Conservation (phyloP, 2,329 filamentous ascomycete species). For the Sporothrix mexicana region DNA sequence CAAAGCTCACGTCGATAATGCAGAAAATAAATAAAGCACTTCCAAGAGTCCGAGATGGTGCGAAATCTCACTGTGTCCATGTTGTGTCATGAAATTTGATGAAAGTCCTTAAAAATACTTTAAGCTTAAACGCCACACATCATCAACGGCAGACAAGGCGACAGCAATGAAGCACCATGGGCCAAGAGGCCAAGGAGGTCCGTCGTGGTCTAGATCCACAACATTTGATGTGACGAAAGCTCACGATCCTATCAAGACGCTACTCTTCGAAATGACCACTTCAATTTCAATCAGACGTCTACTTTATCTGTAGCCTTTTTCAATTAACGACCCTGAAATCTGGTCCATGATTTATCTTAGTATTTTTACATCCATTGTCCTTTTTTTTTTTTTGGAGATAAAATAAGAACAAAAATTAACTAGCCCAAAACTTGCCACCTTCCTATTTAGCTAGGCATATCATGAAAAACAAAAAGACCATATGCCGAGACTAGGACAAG, state of each 20-base stretch:
- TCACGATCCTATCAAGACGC: not conserved
- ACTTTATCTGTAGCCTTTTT: not conserved
- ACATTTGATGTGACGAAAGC: too few species aligned
- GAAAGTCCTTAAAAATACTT: not conserved
- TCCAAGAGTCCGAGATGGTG: not conserved
- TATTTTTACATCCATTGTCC: too few species aligned
- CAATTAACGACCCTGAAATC: too few species aligned
- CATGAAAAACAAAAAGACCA: not conserved
- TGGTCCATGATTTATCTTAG: too few species aligned
- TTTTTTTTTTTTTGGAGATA: too few species aligned
- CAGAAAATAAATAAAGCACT: not conserved
- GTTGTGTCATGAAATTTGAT: not conserved
- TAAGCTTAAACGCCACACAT: not conserved
- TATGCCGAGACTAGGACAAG: not conserved
- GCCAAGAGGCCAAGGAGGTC: not conserved
- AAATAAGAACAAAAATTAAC: too few species aligned
- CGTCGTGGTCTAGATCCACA: not conserved
- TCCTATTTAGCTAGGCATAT: not conserved
- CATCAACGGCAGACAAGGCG: not conserved
- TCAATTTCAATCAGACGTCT: not conserved
- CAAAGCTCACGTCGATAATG: too few species aligned
- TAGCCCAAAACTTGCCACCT: not conserved
- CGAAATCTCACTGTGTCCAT: not conserved
- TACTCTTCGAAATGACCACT: not conserved
- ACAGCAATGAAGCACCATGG: not conserved